A percentile compares a stretch with the other conserved stretches of the same genome.
Conservation (phyloP, 2,329 filamentous ascomycete species). For the Canariomyces notabilis region DNA sequence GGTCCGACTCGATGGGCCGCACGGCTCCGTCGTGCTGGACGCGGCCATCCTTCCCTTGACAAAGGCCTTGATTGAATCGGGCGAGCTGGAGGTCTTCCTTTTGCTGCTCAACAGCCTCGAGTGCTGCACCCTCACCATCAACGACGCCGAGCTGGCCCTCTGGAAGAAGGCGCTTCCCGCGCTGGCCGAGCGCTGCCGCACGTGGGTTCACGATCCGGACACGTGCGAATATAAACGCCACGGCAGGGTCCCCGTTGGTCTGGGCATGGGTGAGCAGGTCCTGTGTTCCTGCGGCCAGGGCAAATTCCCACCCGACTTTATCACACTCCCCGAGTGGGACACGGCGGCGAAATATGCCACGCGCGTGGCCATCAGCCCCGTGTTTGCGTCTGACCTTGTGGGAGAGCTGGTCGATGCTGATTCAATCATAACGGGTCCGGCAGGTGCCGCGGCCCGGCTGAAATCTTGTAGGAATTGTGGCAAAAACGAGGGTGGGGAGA, state of each 20-base stretch:
- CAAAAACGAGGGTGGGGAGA: constrained; percentile 27
- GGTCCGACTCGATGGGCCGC: constrained; percentile 40
- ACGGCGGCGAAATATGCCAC: constrained; percentile 41
- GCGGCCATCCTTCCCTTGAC: constrained; percentile 44
- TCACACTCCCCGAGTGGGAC: constrained; percentile 40
- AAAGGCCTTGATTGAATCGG: constrained; percentile 28
- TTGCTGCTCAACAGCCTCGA: constrained; percentile 34
- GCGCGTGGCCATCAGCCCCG: constrained; percentile 53
- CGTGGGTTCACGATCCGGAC: constrained; percentile 36
- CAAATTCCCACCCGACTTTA: constrained; percentile 36
- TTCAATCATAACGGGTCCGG: not conserved
- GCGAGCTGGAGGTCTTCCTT: constrained; percentile 36
- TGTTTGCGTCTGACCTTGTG: constrained; percentile 41
- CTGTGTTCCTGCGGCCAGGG: constrained; percentile 45
- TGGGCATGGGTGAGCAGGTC: constrained; percentile 32
- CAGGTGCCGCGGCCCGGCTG: not conserved
- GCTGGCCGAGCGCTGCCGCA: constrained; percentile 45
- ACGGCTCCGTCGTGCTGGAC: constrained; percentile 41
- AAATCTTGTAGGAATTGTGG: constrained; percentile 37
- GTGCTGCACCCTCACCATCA: constrained; percentile 35
- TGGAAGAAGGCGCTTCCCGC: constrained; percentile 44
- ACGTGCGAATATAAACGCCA: constrained; percentile 40
- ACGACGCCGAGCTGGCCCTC: constrained; percentile 53
- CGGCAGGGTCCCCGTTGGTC: constrained; percentile 36
- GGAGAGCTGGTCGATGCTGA: constrained; percentile 36